Percentiles rank a stretch among this genome's conserved stretches.
These are phyloP conservation scores for Skeletonema menzelii DNA, from an alignment of 108 stramenopile species.

Conservation along the genomic window DNA sequence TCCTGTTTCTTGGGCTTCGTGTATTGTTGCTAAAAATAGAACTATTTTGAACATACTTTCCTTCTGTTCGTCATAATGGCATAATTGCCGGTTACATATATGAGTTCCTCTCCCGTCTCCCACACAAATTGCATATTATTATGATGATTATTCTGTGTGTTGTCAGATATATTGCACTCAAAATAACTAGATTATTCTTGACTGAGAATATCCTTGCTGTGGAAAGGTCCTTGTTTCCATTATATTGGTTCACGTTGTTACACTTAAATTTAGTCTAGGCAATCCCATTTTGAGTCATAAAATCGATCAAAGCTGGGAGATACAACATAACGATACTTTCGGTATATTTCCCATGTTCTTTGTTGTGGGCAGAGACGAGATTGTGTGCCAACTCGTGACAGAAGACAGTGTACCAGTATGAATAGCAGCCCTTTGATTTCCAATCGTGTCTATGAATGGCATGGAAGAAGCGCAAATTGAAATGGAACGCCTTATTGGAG, in stretches of 20 bases:
- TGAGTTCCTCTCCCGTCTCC: constrained; percentile 7
- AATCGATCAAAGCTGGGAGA: constrained; percentile 44
- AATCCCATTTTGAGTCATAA: constrained; percentile 17
- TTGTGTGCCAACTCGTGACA: constrained; percentile 79
- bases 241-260: too few species aligned
- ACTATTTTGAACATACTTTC: not conserved
- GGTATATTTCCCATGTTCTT: constrained; percentile 65
- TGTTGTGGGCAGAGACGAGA: constrained; percentile 68
- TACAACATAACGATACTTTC: constrained; percentile 54
- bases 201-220: too few species aligned
- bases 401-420: constrained; percentile 67
- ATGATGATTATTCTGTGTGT: too few species aligned
- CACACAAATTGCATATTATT: too few species aligned
- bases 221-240: too few species aligned
- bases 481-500: constrained; percentile 63
- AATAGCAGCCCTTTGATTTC: constrained; percentile 54
- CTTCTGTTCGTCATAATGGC: too few species aligned
- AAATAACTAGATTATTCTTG: too few species aligned
- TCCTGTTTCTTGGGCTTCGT: too few species aligned
- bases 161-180: too few species aligned
- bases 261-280: not conserved
- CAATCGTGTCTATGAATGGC: constrained; percentile 46
- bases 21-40: too few species aligned
- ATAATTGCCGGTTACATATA: too few species aligned
- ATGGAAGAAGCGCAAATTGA: constrained; percentile 73